These are phyloP conservation scores for Styphnolobium japonicum DNA, from an alignment of 306 rosid genomes.

Conservation along the genomic window DNA sequence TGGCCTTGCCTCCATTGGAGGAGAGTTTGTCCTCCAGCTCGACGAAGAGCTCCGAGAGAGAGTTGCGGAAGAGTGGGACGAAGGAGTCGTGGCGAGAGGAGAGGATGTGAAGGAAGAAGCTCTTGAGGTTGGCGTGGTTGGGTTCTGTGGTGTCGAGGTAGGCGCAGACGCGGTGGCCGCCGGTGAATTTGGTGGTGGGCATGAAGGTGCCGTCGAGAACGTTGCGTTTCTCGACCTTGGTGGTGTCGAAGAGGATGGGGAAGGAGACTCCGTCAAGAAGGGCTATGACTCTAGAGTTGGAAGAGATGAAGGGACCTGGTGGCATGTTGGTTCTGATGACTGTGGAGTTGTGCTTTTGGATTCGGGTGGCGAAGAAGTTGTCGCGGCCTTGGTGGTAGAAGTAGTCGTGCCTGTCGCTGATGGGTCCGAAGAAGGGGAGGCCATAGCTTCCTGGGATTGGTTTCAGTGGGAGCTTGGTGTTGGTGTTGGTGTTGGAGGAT, in stretches of 20 bases:
- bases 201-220: conserved; percentile 80
- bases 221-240: conserved; percentile 52
- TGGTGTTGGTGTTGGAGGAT: background rate
- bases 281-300: conserved; percentile 46
- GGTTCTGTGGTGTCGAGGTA: conserved; percentile 64
- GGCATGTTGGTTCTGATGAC: conserved; percentile 78
- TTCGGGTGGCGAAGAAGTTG: conserved; percentile 48
- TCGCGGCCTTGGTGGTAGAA: conserved; percentile 69
- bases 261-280: conserved; percentile 62
- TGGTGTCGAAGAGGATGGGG: conserved; percentile 56
- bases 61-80: conserved; percentile 46
- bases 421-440: conserved; percentile 51
- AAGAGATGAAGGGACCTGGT: conserved; percentile 67
- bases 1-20: background rate
- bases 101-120: conserved; percentile 40
- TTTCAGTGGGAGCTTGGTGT: conserved; percentile 51
- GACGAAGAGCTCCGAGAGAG: conserved; percentile 25
- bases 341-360: conserved; percentile 48
- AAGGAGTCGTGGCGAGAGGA: conserved; percentile 28
- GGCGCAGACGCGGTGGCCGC: conserved; percentile 63
- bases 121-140: conserved; percentile 43
- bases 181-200: conserved; percentile 69
- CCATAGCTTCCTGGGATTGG: conserved; percentile 68
- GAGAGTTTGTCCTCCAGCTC: conserved; percentile 37
- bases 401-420: conserved; percentile 53